phyloP scores from a whole-genome alignment of 441 rosid species.

The Adansonia madagascariensis region DNA sequence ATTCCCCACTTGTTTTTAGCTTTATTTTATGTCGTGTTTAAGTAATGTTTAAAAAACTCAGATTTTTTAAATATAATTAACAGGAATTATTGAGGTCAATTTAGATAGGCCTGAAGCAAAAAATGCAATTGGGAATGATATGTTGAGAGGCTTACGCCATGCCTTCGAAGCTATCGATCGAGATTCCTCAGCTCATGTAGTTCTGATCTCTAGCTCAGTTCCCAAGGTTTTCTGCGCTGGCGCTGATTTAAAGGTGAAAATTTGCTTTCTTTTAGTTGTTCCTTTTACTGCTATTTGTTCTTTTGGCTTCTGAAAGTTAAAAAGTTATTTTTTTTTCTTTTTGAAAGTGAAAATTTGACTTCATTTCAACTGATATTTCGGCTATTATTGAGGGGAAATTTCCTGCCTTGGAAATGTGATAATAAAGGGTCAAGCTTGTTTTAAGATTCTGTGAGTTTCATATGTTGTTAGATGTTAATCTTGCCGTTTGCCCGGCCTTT shows the following conservation, averaged over 20 bases:
- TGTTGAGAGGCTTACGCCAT: conserved; percentile 66
- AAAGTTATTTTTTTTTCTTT: no score
- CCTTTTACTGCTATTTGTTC: background rate
- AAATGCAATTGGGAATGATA: conserved; percentile 79
- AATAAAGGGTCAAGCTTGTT: background rate
- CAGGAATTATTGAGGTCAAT: conserved; percentile 81
- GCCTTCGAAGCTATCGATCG: conserved; percentile 53
- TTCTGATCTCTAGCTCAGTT: conserved; percentile 69
- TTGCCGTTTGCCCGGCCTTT: conserved; percentile 16
- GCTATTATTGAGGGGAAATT: conserved; percentile 1
- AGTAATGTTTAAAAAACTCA: background rate
- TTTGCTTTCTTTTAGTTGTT: conserved; percentile 9
- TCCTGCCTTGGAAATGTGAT: conserved; percentile 9
- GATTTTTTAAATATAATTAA: background rate
- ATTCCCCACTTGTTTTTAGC: background rate
- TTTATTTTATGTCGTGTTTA: background rate
- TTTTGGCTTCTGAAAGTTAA: background rate
- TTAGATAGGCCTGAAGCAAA: conserved; percentile 67
- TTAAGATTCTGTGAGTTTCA: background rate
- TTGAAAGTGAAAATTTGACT: background rate
- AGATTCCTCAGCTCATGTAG: conserved; percentile 71
- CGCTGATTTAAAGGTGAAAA: conserved; percentile 86
- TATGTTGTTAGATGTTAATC: conserved; percentile 8
- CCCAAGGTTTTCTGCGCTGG: conserved; percentile 88
- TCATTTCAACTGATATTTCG: background rate